Base-by-base conservation (phyloP, 2,329 filamentous ascomycete species). In the Sordariomycetes sp. region DNA sequence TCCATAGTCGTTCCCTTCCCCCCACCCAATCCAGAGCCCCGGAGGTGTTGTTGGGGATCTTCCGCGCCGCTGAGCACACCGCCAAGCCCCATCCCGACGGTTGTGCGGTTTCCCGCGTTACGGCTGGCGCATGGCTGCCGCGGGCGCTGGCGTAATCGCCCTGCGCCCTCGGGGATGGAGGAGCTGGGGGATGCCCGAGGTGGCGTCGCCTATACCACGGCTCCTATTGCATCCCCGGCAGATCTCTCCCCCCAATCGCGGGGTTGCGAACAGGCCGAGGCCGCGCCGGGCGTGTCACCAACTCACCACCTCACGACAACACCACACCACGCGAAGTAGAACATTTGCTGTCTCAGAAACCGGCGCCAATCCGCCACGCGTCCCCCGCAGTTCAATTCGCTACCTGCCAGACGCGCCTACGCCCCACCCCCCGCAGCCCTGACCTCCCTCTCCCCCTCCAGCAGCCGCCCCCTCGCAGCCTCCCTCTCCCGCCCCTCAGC, bases 401-500 rank as follows among this genome's bases (percentile, higher is more conserved):
- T 51, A 11, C 46, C 46, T 51, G 59, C 55, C 61, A 68, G 22
- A 68, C n/a, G n/a, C n/a, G 69, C 61, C 25, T 34, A 53, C 0
- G 86, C 87, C 60, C 78, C 81, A 69, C 86, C 89, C 0, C 80
- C 79, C 14, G 90, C 79, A 60, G 79, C 79, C 84, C 16, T 7
- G 8, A 90, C 71, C 65, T 89, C 85, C 62, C 78, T 75, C 70
- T 90, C 86, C 62, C 86, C 85, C 59, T 88, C 85, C 40, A 82
- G 73, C 55, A 90, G 64, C 52, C 79, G 71, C 0, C 82, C 83
- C 64, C 81, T 86, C 22, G 84, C 83, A 52, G 77, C 78, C 37
- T 79, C 79, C 12, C 88, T 68, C 54, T 82, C 81, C 59, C 79
- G 76, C 63, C 81, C 76, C 61, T 87, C 78, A 65, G 74, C 75